phyloP scores from a whole-genome alignment of 2,329 filamentous ascomycete species.

The Pseudovirgaria hyperparasitica region DNA sequence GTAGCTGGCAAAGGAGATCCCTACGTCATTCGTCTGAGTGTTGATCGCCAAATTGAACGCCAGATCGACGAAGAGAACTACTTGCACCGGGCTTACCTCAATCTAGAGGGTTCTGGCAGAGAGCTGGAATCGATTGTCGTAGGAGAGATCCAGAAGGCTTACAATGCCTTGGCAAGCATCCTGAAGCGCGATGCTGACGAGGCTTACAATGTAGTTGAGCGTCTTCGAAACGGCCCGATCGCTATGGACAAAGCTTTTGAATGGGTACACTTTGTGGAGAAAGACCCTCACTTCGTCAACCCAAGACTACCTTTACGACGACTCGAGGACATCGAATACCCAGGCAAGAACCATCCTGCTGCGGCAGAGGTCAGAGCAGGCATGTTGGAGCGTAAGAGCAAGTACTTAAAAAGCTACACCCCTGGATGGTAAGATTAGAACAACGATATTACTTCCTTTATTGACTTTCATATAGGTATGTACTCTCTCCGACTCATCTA shows the following conservation, averaged over 20 bases:
- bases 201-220: conserved; percentile 63
- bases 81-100: conserved; percentile 83
- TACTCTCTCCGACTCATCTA: conserved; percentile 87
- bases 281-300: conserved; percentile 77
- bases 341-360: conserved; percentile 74
- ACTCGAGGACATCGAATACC: conserved; percentile 76
- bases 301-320: conserved; percentile 67
- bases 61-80: conserved; percentile 98
- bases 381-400: conserved; percentile 93
- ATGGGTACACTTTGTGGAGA: conserved; percentile 71
- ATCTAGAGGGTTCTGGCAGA: conserved; percentile 84
- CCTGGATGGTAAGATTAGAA: conserved; percentile 64
- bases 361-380: conserved; percentile 78
- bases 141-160: conserved; percentile 94
- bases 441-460: conserved; percentile 1
- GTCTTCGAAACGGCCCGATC: conserved; percentile 71
- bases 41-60: conserved; percentile 81
- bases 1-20: conserved; percentile 83
- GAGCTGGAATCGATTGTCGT: conserved; percentile 95
- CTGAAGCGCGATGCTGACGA: conserved; percentile 83
- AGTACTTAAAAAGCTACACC: conserved; percentile 95
- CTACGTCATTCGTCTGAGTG: conserved; percentile 71
- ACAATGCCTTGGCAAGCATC: conserved; percentile 85
- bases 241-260: conserved; percentile 91
- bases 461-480: conserved; percentile 51